Conservation (phyloP, 108 stramenopile species). For the Epithemia pelagica region DNA sequence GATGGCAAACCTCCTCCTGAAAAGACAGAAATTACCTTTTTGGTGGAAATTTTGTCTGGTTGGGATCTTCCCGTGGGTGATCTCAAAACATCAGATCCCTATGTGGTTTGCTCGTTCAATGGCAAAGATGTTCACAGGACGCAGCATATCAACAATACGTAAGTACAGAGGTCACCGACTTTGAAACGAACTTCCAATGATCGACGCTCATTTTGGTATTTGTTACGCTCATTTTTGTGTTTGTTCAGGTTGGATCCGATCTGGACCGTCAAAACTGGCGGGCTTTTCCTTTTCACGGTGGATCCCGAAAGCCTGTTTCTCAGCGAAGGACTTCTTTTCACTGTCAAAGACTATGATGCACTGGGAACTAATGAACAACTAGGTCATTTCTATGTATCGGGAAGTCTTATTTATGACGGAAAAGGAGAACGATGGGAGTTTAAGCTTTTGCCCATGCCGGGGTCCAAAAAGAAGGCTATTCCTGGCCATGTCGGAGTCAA, state of each 20-base stretch:
- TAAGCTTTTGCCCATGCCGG: constrained; percentile 19
- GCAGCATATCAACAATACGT: constrained; percentile 30
- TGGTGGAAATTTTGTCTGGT: constrained; percentile 72
- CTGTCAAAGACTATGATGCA: constrained; percentile 65
- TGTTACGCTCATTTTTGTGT: background rate
- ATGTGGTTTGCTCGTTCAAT: constrained; percentile 39
- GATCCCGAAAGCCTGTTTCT: constrained; percentile 50
- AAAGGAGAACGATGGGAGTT: constrained; percentile 59
- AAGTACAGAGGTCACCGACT: too few relatives aligned
- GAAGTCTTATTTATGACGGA: constrained; percentile 39
- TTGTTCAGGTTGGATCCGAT: constrained; percentile 53
- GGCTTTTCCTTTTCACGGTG: constrained; percentile 53
- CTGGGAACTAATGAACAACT: constrained; percentile 44
- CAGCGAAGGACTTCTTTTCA: constrained; percentile 53
- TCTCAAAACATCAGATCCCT: constrained; percentile 56
- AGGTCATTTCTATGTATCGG: constrained; percentile 37
- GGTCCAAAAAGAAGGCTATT: constrained; percentile 7
- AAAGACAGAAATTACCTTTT: constrained; percentile 29
- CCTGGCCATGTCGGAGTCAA: constrained; percentile 54
- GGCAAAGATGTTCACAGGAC: constrained; percentile 53
- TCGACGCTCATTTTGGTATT: too few relatives aligned
- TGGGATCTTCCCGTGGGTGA: constrained; percentile 53
- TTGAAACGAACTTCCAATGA: too few relatives aligned
- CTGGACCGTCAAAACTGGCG: constrained; percentile 60
- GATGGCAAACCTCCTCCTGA: constrained; percentile 36